phyloP scores from a whole-genome alignment of 441 rosid species.

The Hura crepitans region DNA sequence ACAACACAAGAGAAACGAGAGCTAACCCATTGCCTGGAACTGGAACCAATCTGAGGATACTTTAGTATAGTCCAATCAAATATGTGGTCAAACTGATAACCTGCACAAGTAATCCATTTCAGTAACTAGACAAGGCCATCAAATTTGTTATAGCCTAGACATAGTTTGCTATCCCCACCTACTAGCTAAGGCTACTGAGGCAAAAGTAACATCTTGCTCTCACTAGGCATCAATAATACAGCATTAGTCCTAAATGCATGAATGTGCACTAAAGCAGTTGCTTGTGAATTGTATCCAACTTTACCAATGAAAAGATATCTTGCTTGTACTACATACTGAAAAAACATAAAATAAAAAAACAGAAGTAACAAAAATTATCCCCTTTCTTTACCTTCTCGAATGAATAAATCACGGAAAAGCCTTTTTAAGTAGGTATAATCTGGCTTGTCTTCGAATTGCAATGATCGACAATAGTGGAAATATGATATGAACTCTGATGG shows the following conservation, averaged over 20 bases:
- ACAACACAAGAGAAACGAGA: constrained; percentile 6
- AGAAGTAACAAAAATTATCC: too few species aligned
- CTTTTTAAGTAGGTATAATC: constrained; percentile 91
- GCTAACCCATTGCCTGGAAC: constrained; percentile 73
- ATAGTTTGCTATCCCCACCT: background rate
- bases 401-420: constrained; percentile 91
- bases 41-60: constrained; percentile 77
- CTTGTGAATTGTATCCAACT: background rate
- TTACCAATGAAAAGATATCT: constrained; percentile 3
- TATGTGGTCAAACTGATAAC: constrained; percentile 90
- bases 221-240: background rate
- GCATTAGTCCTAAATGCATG: background rate
- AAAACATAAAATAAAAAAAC: background rate
- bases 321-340: background rate
- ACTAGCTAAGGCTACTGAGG: background rate
- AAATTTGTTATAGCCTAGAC: constrained; percentile 5
- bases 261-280: background rate
- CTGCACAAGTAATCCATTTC: constrained; percentile 41
- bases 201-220: background rate
- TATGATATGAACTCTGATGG: constrained; percentile 88
- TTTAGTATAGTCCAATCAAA: constrained; percentile 93
- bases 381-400: constrained; percentile 88
- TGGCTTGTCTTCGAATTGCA: constrained; percentile 93
- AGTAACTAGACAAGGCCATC: constrained; percentile 1
- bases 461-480: constrained; percentile 87